These are phyloP conservation scores for Colletotrichum sp. DNA, from an alignment of 2,329 filamentous ascomycete species.

Conservation along the genomic window DNA sequence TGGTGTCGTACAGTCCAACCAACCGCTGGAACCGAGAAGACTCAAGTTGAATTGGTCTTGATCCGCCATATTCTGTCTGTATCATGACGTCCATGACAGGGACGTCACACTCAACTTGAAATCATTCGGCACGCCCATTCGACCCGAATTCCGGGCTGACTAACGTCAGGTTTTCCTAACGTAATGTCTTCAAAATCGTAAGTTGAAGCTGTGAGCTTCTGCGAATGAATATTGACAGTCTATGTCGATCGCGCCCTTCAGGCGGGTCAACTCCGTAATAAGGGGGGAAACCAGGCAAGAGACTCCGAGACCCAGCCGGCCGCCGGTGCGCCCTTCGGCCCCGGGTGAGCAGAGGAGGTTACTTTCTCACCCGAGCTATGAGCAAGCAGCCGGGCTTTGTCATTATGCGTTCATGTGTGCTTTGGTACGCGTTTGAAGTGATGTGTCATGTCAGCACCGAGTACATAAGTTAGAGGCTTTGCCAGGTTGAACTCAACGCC, in stretches of 20 bases:
- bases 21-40: not conserved
- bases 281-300: not conserved
- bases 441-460: not conserved
- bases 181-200: not conserved
- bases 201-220: not conserved
- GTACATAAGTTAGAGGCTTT: not conserved
- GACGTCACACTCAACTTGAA: not conserved
- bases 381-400: not conserved
- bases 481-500: not conserved
- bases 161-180: not conserved
- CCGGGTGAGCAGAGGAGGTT: not conserved
- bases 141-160: not conserved
- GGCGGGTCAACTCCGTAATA: not conserved
- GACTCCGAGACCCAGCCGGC: not conserved
- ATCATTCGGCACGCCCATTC: not conserved
- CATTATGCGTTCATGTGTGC: too few species aligned
- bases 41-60: too few species aligned
- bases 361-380: not conserved
- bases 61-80: too few species aligned
- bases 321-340: not conserved
- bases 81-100: not conserved
- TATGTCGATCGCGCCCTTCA: not conserved
- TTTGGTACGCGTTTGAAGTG: not conserved
- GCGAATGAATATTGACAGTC: not conserved
- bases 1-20: not conserved